Evolutionary conservation across 2,329 filamentous ascomycete genomes (phyloP).

Genomic region (Neonectria coccinea): DNA sequence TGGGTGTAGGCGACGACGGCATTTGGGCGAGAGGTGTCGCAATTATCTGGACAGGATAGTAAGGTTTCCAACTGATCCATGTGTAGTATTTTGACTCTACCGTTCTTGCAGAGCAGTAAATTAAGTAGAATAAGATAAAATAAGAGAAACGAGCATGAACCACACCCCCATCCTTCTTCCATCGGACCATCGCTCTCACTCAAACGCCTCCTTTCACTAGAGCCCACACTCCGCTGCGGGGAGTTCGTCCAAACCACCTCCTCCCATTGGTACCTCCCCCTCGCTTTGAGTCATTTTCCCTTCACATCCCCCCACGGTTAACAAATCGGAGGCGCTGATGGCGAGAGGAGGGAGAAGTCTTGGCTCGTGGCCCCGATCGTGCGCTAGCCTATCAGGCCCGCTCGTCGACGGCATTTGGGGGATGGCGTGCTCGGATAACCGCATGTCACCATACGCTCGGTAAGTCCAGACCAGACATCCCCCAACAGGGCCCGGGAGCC

Average conservation of each 20-base stretch:
- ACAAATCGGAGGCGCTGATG: conserved; percentile 34
- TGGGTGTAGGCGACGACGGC: neutral
- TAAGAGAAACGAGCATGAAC: no score
- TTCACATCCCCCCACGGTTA: conserved; percentile 29
- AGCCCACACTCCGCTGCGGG: conserved; percentile 18
- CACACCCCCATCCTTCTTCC: no score
- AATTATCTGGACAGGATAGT: neutral
- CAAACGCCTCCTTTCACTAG: neutral
- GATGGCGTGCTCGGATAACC: conserved; percentile 42
- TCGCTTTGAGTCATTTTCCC: conserved; percentile 41
- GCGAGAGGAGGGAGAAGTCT: conserved; percentile 27
- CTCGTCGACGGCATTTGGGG: conserved; percentile 28
- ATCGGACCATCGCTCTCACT: neutral
- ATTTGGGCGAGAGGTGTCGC: neutral
- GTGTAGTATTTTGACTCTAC: no score
- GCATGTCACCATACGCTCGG: conserved; percentile 34
- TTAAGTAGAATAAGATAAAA: no score
- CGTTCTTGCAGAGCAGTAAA: neutral
- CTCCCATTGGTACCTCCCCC: conserved; percentile 25
- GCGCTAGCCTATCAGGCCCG: conserved; percentile 31
- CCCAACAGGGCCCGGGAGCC: conserved; percentile 1
- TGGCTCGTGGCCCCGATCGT: conserved; percentile 26
- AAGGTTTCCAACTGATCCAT: no score
- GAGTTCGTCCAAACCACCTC: conserved; percentile 18
- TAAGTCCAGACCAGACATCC: conserved; percentile 28